These are phyloP conservation scores for Xylaria sp. DNA, from an alignment of 2,329 filamentous ascomycete genomes.

Conservation along the genomic window DNA sequence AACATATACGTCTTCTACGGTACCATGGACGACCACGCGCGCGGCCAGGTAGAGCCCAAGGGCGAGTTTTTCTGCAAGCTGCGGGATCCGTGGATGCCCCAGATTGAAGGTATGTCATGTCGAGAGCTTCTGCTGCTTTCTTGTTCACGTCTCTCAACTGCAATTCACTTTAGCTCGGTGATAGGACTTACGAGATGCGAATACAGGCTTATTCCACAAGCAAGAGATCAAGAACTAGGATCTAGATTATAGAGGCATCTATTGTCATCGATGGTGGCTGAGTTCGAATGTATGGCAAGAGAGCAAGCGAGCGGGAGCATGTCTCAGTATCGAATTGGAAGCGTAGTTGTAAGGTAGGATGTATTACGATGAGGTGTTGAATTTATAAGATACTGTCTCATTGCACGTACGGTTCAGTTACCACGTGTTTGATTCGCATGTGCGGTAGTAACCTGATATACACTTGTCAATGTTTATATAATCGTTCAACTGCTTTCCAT, in stretches of 20 bases:
- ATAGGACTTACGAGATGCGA: not conserved
- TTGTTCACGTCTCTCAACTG: not conserved
- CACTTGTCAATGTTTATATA: not conserved
- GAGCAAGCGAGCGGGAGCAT: no score
- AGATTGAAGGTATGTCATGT: slow-evolving; percentile 31
- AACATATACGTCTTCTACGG: slow-evolving; percentile 41
- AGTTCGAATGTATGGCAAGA: no score
- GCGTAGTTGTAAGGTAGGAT: no score
- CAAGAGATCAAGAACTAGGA: slow-evolving; percentile 35
- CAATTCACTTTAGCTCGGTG: no score
- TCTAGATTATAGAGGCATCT: no score
- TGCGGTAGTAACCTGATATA: not conserved
- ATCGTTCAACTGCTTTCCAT: not conserved
- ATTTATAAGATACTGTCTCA: no score
- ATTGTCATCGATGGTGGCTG: no score
- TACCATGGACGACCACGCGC: slow-evolving; percentile 38
- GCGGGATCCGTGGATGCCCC: slow-evolving; percentile 40
- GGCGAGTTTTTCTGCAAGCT: slow-evolving; percentile 42
- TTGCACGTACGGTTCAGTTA: not conserved
- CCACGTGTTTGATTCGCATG: not conserved
- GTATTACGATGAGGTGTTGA: no score
- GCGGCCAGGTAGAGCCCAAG: slow-evolving; percentile 39
- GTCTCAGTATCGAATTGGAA: no score
- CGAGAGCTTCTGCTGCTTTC: not conserved
- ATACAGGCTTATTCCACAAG: slow-evolving; percentile 35